phyloP scores from a whole-genome alignment of 169 alveolate species.

The Ichthyophthirius multifiliis region DNA sequence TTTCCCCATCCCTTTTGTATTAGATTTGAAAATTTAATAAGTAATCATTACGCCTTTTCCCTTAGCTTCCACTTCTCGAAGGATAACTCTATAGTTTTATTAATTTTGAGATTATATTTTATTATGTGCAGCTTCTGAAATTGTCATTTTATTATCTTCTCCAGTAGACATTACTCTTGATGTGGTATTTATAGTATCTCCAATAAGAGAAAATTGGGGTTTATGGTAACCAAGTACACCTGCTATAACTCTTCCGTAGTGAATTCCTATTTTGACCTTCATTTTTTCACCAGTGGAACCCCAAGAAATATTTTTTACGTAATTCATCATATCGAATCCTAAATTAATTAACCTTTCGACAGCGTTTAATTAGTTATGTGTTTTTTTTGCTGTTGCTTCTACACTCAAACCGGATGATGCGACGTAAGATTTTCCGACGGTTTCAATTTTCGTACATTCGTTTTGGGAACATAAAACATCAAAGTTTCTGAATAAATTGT shows the following conservation, averaged over 20 bases:
- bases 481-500: constrained; percentile 70
- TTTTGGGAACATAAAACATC: constrained; percentile 75
- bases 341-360: constrained; percentile 71
- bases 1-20: constrained; percentile 1
- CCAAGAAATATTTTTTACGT: constrained; percentile 56
- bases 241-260: constrained; percentile 83
- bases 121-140: constrained; percentile 33
- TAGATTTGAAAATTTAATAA: background rate
- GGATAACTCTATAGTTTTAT: background rate
- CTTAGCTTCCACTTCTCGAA: constrained; percentile 32
- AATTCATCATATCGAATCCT: constrained; percentile 66
- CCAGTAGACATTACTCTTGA: constrained; percentile 80
- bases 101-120: constrained; percentile 5
- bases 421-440: constrained; percentile 88
- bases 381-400: constrained; percentile 46
- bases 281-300: constrained; percentile 59
- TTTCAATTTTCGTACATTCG: constrained; percentile 82
- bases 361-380: constrained; percentile 24
- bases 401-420: constrained; percentile 84
- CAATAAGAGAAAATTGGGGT: constrained; percentile 87
- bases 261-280: constrained; percentile 83
- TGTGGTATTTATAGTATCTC: constrained; percentile 87
- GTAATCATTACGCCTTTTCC: constrained; percentile 49
- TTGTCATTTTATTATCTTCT: constrained; percentile 38
- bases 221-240: constrained; percentile 87